phyloP scores from a whole-genome alignment of 768 basidiomycete species.

The Sporobolomyces roseus region DNA sequence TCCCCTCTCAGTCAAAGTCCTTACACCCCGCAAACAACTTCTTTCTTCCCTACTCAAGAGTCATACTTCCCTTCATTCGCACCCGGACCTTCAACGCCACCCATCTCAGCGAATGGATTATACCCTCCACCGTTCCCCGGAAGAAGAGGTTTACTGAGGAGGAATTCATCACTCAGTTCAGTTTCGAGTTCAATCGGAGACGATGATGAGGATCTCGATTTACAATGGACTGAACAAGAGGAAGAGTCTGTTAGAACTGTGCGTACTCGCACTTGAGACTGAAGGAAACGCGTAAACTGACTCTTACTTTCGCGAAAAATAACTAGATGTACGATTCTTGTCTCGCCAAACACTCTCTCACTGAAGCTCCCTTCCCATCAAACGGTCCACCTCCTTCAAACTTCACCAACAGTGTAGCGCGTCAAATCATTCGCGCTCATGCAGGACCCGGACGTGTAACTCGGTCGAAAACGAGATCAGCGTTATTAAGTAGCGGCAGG shows the following conservation, averaged over 20 bases:
- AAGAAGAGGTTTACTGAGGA: slow-evolving; percentile 11
- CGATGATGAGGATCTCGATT: slow-evolving; percentile 35
- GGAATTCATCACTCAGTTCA: slow-evolving; percentile 33
- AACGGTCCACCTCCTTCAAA: slow-evolving; percentile 32
- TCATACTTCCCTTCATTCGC: slow-evolving; percentile 18
- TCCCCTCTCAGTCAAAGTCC: slow-evolving; percentile 8
- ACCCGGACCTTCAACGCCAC: slow-evolving; percentile 16
- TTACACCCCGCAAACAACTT: slow-evolving; percentile 23
- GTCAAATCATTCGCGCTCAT: slow-evolving; percentile 17
- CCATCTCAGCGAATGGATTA: background rate
- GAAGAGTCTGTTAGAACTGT: slow-evolving; percentile 24
- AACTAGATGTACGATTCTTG: slow-evolving; percentile 28
- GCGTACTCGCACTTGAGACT: background rate
- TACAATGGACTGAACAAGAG: slow-evolving; percentile 29
- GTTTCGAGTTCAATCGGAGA: slow-evolving; percentile 21
- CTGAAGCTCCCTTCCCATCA: slow-evolving; percentile 22
- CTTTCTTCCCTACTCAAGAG: slow-evolving; percentile 19
- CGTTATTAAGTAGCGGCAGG: background rate
- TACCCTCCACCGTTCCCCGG: slow-evolving; percentile 16
- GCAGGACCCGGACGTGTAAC: background rate
- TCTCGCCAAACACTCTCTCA: slow-evolving; percentile 15
- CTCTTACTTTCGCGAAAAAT: background rate
- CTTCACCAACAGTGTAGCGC: slow-evolving; percentile 36
- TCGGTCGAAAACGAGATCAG: slow-evolving; percentile 1
- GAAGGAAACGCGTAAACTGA: background rate